Evolutionary conservation across 2,329 filamentous ascomycete species (phyloP).

Genomic region (Orbilia ellipsospora): DNA sequence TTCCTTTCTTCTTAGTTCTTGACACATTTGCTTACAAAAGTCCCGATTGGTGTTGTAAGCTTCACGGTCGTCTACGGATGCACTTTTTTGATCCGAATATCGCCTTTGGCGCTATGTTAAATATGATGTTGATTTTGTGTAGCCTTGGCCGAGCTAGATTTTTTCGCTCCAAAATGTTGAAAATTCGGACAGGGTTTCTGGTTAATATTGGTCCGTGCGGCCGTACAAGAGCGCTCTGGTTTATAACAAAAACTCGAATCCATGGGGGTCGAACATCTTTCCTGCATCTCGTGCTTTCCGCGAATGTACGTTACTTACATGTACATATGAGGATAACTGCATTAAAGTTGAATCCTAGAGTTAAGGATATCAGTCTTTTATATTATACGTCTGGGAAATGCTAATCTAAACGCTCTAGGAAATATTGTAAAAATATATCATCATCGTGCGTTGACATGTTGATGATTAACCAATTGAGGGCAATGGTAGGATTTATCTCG

Average conservation of each 20-base stretch:
- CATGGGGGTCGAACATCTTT: too few relatives aligned
- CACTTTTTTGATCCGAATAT: conserved; percentile 28
- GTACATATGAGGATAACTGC: background rate
- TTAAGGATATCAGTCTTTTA: background rate
- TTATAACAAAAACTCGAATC: too few relatives aligned
- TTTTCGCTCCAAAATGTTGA: background rate
- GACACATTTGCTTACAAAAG: background rate
- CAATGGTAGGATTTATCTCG: conserved; percentile 5
- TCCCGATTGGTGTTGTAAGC: background rate
- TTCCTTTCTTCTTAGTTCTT: too few relatives aligned
- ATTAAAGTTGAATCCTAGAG: background rate
- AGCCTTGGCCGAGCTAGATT: background rate
- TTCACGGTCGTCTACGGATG: background rate
- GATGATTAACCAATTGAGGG: conserved; percentile 9
- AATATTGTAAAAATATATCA: conserved; percentile 19
- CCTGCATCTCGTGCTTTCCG: too few relatives aligned
- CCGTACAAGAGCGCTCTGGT: too few relatives aligned
- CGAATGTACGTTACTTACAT: background rate
- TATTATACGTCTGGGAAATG: background rate
- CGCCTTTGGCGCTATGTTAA: conserved; percentile 48
- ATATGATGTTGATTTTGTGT: conserved; percentile 15
- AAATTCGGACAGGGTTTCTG: background rate
- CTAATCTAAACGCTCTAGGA: background rate
- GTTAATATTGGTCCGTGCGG: background rate
- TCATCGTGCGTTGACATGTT: conserved; percentile 37